Base-by-base conservation (phyloP, 768 basidiomycete genomes). In the Cystobasidium tubakii region DNA sequence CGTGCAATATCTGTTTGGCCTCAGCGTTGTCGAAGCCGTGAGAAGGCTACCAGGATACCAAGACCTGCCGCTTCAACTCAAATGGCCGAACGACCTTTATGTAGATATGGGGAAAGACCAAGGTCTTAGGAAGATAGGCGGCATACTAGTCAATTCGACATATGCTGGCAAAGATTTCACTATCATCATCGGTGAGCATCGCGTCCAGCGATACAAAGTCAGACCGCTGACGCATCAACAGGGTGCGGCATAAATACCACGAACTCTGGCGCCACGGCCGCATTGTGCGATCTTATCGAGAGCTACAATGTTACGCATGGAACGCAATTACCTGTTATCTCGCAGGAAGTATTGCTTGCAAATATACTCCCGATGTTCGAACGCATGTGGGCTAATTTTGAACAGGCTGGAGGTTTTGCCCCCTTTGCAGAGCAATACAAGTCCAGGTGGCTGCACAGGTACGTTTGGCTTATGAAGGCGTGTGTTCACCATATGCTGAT, bases 51-150 rank as follows among this genome's bases (percentile, higher is more conserved):
- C 88, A 0, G 86, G 55, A 27, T 80, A 71, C 39, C 82, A 82
- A 65, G 88, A 86, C 15, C 82, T 86, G 1, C 83, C 84, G 17
- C 86, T 96, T 13, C 84, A 88, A 46, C 83, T 98, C 29, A 98
- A 97, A 81, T 98, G 96, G 96, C 96, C 95, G 23, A 98, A 98
- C 78, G 96, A 98, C 77, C 83, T 99, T 2, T 97, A 97, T 78
- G 89, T 88, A 1, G 84, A 87, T 46, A 77, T 80, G 9, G 39
- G 82, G 1, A 83, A 80, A 1, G 83, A 82, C 3, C 77, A 76
- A 12, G 77, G 78, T 4, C 80, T 86, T 76, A 81, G 85, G 81
- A 98, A 99, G 81, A 83, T 97, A 42, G 95, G 95, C 0, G 95
- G 96, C 0, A 88, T 97, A 21, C 82, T 98, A 27, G 91, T 99